A percentile compares a stretch with the other conserved stretches of the same genome.
phyloP scores from a whole-genome alignment of 805 yeast genomes.

The Martiniozyma abietophila region DNA sequence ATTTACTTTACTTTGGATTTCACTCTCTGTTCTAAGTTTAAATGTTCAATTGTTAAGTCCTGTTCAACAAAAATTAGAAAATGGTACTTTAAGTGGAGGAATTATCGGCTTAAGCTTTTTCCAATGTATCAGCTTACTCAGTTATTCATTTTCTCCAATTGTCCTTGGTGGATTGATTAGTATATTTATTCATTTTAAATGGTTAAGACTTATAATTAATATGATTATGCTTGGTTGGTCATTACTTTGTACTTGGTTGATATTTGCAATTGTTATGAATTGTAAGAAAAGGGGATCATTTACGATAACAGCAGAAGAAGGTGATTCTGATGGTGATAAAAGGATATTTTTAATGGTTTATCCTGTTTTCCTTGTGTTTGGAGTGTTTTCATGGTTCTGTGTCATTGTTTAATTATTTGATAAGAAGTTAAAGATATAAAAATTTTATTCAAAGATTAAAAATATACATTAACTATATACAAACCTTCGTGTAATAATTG shows the following conservation, averaged over 20 bases:
- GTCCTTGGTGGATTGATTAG: constrained; percentile 39
- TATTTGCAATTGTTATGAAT: constrained; percentile 36
- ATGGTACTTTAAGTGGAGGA: constrained; percentile 22
- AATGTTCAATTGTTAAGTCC: constrained; percentile 51
- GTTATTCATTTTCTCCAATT: constrained; percentile 48
- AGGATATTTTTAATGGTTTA: constrained; percentile 43
- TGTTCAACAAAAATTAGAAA: constrained; percentile 23
- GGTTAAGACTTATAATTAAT: constrained; percentile 34
- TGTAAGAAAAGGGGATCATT: constrained; percentile 18
- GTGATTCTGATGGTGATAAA: constrained; percentile 31
- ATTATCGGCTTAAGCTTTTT: constrained; percentile 38
- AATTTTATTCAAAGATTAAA: too few species aligned
- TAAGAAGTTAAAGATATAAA: too few species aligned
- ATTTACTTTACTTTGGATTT: constrained; percentile 43
- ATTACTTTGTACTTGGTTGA: constrained; percentile 40
- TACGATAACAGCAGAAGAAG: constrained; percentile 13
- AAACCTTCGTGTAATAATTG: too few species aligned
- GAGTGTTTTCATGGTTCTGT: constrained; percentile 45
- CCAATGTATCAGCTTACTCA: constrained; percentile 47
- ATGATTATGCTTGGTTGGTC: constrained; percentile 41
- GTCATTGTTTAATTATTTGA: constrained; percentile 34
- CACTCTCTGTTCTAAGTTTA: constrained; percentile 37
- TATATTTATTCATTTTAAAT: constrained; percentile 34
- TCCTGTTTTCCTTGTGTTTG: constrained; percentile 44
- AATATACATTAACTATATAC: too few species aligned